Base-by-base conservation (phyloP, 495 filamentous ascomycete species). In the Aspergillus asperescens region DNA sequence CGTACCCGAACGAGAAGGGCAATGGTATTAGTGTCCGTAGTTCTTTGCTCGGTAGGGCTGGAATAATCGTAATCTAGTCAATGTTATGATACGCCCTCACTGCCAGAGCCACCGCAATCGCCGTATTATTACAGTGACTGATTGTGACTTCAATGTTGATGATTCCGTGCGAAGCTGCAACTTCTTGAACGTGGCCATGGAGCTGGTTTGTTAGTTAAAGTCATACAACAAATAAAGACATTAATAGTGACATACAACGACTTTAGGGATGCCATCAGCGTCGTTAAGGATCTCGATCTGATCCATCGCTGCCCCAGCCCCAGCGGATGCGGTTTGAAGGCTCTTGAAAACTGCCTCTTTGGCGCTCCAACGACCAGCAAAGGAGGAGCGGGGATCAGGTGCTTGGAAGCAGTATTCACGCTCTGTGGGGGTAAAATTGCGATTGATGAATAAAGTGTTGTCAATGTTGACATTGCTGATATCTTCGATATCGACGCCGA, bases 301-400 rank as follows among this genome's bases (percentile, higher is more conserved):
- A 75, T 85, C 89, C 74, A 99, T 64, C 19, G 84, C 77, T 34
- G 92, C 90, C 52, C 93, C 93, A 4, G 85, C 89, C 45, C 93
- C 93, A 66, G 84, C 82, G 62, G 54, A 55, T 3, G 51, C 19
- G 6, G 56, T 59, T 85, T 82, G 60, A 76, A 70, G 23, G 92
- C 89, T 86, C 79, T 99, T 99, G 76, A 99, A 99, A 3, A 97
- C 90, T 1, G 92, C 93, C 75, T 99, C 93, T 73, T 99, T 99
- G 13, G 93, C 93, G 54, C 82, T 88, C 93, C 93, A 99, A 52
- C 88, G 82, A 7, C 93, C 93, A 0, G 94, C 86, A 70, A 95
- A 96, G 28, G 86, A 88, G 42, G 89, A 83, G 58, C 88, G 88
- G 0, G 89, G 83, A 58, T 77, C 78, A 23, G 87, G 69, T 23